phyloP scores from a whole-genome alignment of 2,329 filamentous ascomycete genomes.

The Calonectria fujianensis region DNA sequence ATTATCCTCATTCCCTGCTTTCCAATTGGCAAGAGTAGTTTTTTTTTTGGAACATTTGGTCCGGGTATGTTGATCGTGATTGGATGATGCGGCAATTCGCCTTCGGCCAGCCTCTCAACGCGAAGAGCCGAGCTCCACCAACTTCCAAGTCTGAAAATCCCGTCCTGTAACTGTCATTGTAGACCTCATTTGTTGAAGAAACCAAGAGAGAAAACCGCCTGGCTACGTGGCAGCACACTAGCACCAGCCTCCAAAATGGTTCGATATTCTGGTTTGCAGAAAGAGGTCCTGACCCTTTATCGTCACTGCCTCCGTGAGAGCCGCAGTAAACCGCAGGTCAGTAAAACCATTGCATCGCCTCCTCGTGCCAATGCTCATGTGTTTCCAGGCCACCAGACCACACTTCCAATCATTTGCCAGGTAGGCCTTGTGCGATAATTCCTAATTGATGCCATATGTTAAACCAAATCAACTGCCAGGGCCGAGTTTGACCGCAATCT shows the following conservation, averaged over 20 bases:
- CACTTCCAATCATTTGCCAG: conserved; percentile 80
- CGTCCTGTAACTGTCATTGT: background rate
- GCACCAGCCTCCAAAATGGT: conserved; percentile 42
- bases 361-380: conserved; percentile 42
- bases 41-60: background rate
- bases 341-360: conserved; percentile 16
- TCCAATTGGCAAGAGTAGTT: background rate
- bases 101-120: conserved; percentile 32
- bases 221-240: background rate
- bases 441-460: background rate
- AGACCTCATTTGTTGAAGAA: background rate
- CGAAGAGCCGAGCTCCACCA: conserved; percentile 40
- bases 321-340: conserved; percentile 85
- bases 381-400: conserved; percentile 69
- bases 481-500: conserved; percentile 85
- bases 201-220: background rate
- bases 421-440: conserved; percentile 61
- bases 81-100: conserved; percentile 21
- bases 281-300: conserved; percentile 90
- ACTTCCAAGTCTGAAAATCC: conserved; percentile 6
- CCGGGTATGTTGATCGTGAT: conserved; percentile 4
- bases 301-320: conserved; percentile 88
- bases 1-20: background rate
- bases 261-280: conserved; percentile 88
- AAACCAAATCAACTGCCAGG: conserved; percentile 64